These are phyloP conservation scores for Trichoderma hamatum DNA, from an alignment of 2,329 filamentous ascomycete genomes.

Conservation along the genomic window DNA sequence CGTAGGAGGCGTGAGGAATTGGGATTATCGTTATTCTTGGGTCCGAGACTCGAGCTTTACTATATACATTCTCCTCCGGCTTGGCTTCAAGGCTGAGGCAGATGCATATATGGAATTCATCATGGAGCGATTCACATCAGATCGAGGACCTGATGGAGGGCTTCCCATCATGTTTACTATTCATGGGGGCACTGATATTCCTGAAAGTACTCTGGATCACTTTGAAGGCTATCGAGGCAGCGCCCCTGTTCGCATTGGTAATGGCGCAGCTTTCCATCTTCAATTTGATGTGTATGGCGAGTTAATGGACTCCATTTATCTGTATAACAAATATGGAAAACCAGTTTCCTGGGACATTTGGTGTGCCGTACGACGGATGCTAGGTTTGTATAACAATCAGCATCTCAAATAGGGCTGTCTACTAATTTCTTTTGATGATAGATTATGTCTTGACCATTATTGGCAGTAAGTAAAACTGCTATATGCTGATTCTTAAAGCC, in stretches of 20 bases:
- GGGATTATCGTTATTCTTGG: slow-evolving; percentile 79
- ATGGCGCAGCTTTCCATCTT: slow-evolving; percentile 74
- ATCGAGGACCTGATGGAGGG: slow-evolving; percentile 60
- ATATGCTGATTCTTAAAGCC: neutral
- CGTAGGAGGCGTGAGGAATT: slow-evolving; percentile 67
- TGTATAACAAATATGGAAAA: slow-evolving; percentile 80
- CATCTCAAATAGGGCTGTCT: neutral
- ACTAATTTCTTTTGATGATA: slow-evolving; percentile 29
- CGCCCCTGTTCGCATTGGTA: slow-evolving; percentile 73
- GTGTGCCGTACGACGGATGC: slow-evolving; percentile 69
- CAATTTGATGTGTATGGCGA: slow-evolving; percentile 83
- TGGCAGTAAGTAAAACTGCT: slow-evolving; percentile 46
- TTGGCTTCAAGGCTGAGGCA: slow-evolving; percentile 75
- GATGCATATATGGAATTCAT: slow-evolving; percentile 81
- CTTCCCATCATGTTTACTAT: slow-evolving; percentile 85
- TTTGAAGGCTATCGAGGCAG: slow-evolving; percentile 74
- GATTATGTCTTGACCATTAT: slow-evolving; percentile 73
- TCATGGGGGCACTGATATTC: slow-evolving; percentile 72
- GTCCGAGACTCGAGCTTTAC: slow-evolving; percentile 77
- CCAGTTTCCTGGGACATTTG: slow-evolving; percentile 77
- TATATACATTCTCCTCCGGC: slow-evolving; percentile 74
- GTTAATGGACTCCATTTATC: slow-evolving; percentile 74
- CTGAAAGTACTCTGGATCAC: slow-evolving; percentile 68
- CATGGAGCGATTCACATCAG: slow-evolving; percentile 67
- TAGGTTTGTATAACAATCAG: slow-evolving; percentile 45